Evolutionary conservation across 2,329 filamentous ascomycete species (phyloP).

Genomic region (Aureobasidium sp.): DNA sequence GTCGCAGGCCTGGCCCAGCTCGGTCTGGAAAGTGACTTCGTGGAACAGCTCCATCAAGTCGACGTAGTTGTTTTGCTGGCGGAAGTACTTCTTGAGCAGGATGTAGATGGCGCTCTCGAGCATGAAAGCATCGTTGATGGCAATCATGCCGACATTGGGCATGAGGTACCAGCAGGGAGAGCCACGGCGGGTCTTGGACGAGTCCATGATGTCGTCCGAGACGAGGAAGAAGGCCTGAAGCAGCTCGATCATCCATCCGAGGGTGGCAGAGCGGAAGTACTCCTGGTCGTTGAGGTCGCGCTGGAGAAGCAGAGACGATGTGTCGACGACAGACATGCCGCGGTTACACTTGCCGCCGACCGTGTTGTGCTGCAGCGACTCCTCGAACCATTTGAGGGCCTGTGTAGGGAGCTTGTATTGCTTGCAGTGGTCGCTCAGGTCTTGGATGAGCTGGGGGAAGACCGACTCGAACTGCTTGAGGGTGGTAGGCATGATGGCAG

Average conservation of each 20-base stretch:
- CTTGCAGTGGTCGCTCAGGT: conserved; percentile 70
- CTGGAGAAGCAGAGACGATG: conserved; percentile 69
- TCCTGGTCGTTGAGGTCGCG: conserved; percentile 68
- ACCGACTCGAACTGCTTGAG: conserved; percentile 83
- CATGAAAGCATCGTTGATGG: conserved; percentile 98
- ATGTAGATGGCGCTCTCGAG: conserved; percentile 86
- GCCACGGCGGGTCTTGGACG: conserved; percentile 87
- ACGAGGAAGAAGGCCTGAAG: conserved; percentile 99
- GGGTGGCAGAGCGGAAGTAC: conserved; percentile 78
- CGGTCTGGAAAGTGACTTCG: conserved; percentile 87
- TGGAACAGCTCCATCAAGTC: conserved; percentile 96
- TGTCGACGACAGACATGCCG: conserved; percentile 95
- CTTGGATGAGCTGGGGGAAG: conserved; percentile 78
- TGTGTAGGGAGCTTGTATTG: conserved; percentile 76
- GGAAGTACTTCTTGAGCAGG: conserved; percentile 91
- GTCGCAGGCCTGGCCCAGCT: conserved; percentile 91
- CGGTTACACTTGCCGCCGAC: conserved; percentile 97
- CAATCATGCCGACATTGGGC: conserved; percentile 83
- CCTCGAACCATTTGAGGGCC: conserved; percentile 79
- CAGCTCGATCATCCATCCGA: conserved; percentile 97
- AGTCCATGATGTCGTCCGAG: conserved; percentile 97
- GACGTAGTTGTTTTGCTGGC: conserved; percentile 75
- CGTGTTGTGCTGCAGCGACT: conserved; percentile 81
- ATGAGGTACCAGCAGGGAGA: conserved; percentile 95
- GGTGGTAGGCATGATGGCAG: conserved; percentile 57